These are phyloP conservation scores for Wickerhamiella musiphila DNA, from an alignment of 805 yeast species.

Conservation along the genomic window DNA sequence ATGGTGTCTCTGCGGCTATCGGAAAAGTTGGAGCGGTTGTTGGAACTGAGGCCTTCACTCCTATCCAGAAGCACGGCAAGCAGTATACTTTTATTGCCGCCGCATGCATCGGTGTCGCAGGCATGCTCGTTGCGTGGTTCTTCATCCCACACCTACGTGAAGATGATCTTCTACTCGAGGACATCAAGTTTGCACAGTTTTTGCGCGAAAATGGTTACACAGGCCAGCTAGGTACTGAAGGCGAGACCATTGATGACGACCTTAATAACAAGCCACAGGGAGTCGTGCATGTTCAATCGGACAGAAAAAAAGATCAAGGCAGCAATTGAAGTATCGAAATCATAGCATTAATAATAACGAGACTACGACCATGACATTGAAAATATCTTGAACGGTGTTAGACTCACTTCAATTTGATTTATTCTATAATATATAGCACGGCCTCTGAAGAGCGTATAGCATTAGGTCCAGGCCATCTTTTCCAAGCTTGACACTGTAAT, in stretches of 20 bases:
- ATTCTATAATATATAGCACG: too few relatives aligned
- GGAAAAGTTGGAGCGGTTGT: slow-evolving; percentile 80
- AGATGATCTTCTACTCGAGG: slow-evolving; percentile 52
- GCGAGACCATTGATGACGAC: slow-evolving; percentile 1
- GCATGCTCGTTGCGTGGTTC: slow-evolving; percentile 40
- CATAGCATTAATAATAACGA: too few relatives aligned
- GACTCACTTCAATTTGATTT: too few relatives aligned
- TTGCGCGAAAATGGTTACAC: slow-evolving; percentile 42
- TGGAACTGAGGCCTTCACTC: slow-evolving; percentile 56
- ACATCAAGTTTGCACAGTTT: slow-evolving; percentile 42
- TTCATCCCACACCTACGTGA: slow-evolving; percentile 54
- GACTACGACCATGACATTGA: too few relatives aligned
- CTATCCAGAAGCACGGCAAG: slow-evolving; percentile 47
- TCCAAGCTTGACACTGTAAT: slow-evolving; percentile 18
- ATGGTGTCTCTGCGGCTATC: slow-evolving; percentile 61
- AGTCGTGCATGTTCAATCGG: too few relatives aligned
- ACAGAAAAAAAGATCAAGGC: too few relatives aligned
- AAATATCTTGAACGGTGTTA: too few relatives aligned
- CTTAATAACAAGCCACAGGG: background rate
- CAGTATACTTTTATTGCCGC: slow-evolving; percentile 68
- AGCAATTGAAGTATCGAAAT: too few relatives aligned
- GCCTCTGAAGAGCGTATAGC: slow-evolving; percentile 11
- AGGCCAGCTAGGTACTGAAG: slow-evolving; percentile 25
- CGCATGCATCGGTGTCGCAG: slow-evolving; percentile 51
- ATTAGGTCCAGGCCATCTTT: slow-evolving; percentile 16